These are phyloP conservation scores for Fusarium udum DNA, from an alignment of 2,329 filamentous ascomycete species.

Conservation along the genomic window DNA sequence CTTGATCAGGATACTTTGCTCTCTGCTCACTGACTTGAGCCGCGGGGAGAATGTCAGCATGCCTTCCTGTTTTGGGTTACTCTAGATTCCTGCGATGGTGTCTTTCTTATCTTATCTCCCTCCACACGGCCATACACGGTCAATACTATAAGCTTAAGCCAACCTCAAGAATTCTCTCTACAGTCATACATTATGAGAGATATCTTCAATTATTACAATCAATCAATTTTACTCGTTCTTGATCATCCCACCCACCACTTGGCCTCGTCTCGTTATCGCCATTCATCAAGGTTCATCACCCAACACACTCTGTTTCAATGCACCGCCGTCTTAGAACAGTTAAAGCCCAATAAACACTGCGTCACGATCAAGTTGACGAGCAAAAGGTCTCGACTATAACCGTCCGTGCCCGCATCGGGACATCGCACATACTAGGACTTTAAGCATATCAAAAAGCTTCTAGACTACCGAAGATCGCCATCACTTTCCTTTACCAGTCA, in stretches of 20 bases:
- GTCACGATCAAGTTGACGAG: not conserved
- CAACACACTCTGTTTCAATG: not conserved
- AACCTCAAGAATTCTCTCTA: not conserved
- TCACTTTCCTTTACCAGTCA: conserved; percentile 19
- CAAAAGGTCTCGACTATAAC: not conserved
- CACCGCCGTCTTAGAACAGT: not conserved
- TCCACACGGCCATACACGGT: not conserved
- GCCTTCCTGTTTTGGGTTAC: not conserved
- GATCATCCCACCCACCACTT: not conserved
- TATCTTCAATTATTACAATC: accelerated
- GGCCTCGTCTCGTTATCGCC: not conserved
- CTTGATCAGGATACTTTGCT: not conserved
- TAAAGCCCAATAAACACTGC: not conserved
- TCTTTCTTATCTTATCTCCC: not conserved
- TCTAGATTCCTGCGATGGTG: not conserved
- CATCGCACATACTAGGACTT: conserved; percentile 10
- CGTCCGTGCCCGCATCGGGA: not conserved
- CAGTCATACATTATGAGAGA: not conserved
- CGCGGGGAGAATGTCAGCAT: conserved; percentile 8
- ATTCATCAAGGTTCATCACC: not conserved
- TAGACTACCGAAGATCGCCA: conserved; percentile 10
- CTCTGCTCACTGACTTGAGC: not conserved
- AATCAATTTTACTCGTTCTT: not conserved
- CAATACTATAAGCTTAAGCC: not conserved
- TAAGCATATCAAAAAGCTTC: conserved; percentile 19